A percentile compares a stretch with the other conserved stretches of the same genome.
phyloP scores from a whole-genome alignment of 805 yeast species.

The Ogataea sp. region DNA sequence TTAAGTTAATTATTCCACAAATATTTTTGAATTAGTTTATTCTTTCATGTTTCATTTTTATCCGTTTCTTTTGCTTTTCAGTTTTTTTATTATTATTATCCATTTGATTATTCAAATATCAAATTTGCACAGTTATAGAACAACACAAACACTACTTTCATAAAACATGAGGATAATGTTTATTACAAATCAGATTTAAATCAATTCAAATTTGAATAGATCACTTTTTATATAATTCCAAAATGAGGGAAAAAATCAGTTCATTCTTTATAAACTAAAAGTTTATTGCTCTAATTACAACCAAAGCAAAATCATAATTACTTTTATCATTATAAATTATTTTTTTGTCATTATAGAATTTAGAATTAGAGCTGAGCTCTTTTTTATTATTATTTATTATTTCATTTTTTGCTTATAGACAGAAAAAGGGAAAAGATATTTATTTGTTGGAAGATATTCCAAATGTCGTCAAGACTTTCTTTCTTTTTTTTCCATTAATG shows the following conservation, averaged over 20 bases:
- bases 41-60: not conserved
- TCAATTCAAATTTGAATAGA: no score
- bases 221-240: no score
- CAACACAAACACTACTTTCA: not conserved
- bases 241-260: no score
- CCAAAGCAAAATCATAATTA: not conserved
- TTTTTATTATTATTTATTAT: not conserved
- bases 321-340: not conserved
- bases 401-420: not conserved
- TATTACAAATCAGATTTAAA: no score
- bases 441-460: no score
- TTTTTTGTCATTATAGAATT: not conserved
- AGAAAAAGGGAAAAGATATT: not conserved
- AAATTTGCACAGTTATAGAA: constrained; percentile 1
- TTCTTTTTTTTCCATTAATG: not conserved
- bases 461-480: not conserved
- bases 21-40: no score
- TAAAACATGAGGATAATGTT: not conserved
- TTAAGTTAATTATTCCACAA: no score
- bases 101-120: not conserved
- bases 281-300: no score
- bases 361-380: constrained; percentile 1
- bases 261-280: no score
- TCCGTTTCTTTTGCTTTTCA: not conserved
- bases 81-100: not conserved